Conservation (phyloP, 257 asterid genomes). For the Penstemon davidsonii region DNA sequence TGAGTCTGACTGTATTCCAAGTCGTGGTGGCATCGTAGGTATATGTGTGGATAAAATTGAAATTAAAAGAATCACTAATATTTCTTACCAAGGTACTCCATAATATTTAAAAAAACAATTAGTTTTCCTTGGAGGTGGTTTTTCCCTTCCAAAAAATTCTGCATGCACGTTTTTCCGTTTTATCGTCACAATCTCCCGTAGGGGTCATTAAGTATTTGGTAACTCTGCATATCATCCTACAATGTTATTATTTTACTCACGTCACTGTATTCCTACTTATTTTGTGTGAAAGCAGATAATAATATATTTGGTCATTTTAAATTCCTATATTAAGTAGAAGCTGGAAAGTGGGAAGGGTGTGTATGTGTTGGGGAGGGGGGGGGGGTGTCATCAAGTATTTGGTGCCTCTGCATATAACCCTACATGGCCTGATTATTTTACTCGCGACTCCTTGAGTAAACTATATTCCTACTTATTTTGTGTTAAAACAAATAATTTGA, state of each 20-base stretch:
- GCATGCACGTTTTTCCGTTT: background rate
- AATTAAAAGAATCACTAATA: slow-evolving; percentile 8
- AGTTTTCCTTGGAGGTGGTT: slow-evolving; percentile 13
- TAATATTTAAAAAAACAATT: background rate
- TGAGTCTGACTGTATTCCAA: background rate
- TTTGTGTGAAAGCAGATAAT: background rate
- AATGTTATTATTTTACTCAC: background rate
- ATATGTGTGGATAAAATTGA: background rate
- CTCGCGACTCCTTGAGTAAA: background rate
- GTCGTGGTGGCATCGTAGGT: slow-evolving; percentile 2
- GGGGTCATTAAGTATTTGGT: background rate
- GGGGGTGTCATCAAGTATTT: background rate
- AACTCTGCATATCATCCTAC: background rate
- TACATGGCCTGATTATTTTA: background rate
- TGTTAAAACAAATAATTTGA: background rate
- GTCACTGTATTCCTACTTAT: background rate
- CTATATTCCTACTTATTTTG: background rate
- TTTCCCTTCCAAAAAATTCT: background rate
- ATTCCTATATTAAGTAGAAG: background rate
- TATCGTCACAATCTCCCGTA: background rate
- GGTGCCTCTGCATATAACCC: too few relatives aligned
- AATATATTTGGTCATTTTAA: background rate
- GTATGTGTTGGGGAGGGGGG: background rate
- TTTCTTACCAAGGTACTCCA: background rate
- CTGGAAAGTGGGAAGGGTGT: background rate